These are phyloP conservation scores for Zygnema cylindricum DNA, from an alignment of 139 green algal species.

Conservation along the genomic window DNA sequence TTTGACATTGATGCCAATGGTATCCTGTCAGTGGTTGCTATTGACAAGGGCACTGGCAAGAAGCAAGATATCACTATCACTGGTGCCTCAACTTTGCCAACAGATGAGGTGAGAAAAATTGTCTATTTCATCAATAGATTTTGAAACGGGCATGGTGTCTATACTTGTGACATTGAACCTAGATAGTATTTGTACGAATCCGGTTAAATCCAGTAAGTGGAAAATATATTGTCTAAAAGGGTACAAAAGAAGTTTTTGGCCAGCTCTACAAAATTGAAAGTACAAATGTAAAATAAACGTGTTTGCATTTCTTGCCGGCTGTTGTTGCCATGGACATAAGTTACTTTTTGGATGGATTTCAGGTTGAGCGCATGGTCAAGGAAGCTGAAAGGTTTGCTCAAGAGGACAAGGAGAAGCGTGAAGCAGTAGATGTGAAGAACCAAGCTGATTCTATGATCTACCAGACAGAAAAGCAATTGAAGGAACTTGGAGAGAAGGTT, in stretches of 20 bases:
- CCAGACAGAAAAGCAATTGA: slow-evolving; percentile 96
- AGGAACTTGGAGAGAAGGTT: slow-evolving; percentile 94
- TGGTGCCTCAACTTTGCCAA: slow-evolving; percentile 78
- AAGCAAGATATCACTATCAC: slow-evolving; percentile 99
- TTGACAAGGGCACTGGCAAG: slow-evolving; percentile 93
- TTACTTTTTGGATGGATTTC: background rate
- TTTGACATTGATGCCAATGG: slow-evolving; percentile 99
- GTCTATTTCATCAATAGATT: too few species aligned
- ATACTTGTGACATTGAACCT: too few species aligned
- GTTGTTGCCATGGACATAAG: background rate
- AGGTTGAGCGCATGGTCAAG: slow-evolving; percentile 94
- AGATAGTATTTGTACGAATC: too few species aligned
- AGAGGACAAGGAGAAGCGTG: slow-evolving; percentile 92
- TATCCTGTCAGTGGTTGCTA: slow-evolving; percentile 92
- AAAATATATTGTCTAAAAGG: too few species aligned
- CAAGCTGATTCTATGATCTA: slow-evolving; percentile 71
- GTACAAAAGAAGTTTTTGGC: too few species aligned
- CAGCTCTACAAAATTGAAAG: too few species aligned
- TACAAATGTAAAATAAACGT: background rate
- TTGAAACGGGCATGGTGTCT: too few species aligned
- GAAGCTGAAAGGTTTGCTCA: slow-evolving; percentile 90
- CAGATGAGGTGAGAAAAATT: slow-evolving; percentile 76
- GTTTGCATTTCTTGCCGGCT: background rate
- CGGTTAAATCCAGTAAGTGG: too few species aligned
- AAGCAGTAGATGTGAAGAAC: slow-evolving; percentile 96